These are phyloP conservation scores for Ogataea pini DNA, from an alignment of 805 yeast species.

Conservation along the genomic window DNA sequence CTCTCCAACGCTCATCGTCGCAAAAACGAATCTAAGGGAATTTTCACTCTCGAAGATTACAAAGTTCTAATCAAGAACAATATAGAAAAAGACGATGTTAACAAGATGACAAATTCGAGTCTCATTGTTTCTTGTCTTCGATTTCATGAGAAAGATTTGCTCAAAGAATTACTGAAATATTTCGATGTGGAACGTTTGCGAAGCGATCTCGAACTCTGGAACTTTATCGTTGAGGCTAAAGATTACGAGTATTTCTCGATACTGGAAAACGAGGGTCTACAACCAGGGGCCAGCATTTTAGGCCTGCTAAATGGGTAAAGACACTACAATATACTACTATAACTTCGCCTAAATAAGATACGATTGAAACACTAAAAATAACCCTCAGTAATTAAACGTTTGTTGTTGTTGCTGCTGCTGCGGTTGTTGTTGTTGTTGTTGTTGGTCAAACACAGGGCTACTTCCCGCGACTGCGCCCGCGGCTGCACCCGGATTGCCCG, in stretches of 20 bases:
- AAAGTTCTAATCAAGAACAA: not conserved
- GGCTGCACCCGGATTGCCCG: conserved; percentile 28
- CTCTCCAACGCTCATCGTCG: conserved; percentile 5
- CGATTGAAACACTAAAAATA: no score
- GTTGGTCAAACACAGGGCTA: conserved; percentile 4
- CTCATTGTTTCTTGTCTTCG: conserved; percentile 14
- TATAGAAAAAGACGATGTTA: not conserved
- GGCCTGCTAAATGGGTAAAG: conserved; percentile 7
- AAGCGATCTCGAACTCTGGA: conserved; percentile 24
- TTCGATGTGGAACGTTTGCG: conserved; percentile 12
- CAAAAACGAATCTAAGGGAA: not conserved
- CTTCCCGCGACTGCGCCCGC: conserved; percentile 15
- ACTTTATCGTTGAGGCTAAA: conserved; percentile 17
- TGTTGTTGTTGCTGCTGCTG: conserved; percentile 14
- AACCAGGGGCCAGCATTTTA: conserved; percentile 18
- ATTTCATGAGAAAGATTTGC: conserved; percentile 10
- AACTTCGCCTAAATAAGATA: no score
- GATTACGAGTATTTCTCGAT: conserved; percentile 16
- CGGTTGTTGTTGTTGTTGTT: conserved; percentile 8
- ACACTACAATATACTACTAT: no score
- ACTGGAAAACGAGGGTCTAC: conserved; percentile 16
- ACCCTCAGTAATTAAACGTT: conserved; percentile 8
- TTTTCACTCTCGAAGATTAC: not conserved
- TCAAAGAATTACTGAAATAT: conserved; percentile 9
- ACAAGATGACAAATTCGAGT: conserved; percentile 8